phyloP scores from a whole-genome alignment of 768 basidiomycete genomes.

The Macrolepiota dolichaula region DNA sequence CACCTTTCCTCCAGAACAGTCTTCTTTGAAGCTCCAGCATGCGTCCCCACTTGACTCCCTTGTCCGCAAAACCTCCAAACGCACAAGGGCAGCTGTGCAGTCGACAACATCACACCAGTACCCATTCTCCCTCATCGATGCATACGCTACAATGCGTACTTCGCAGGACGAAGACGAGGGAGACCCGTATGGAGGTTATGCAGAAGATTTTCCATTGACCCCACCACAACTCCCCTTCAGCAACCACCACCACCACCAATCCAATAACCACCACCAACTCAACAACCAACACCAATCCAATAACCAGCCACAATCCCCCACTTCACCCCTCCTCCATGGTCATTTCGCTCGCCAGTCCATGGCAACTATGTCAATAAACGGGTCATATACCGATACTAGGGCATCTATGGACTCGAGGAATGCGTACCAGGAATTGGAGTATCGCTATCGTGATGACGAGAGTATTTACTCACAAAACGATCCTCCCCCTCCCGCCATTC shows the following conservation, averaged over 20 bases:
- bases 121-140: slow-evolving; percentile 2
- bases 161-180: slow-evolving; percentile 8
- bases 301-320: slow-evolving; percentile 18
- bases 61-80: slow-evolving; percentile 49
- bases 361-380: slow-evolving; percentile 33
- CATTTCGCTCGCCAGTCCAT: slow-evolving; percentile 40
- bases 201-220: slow-evolving; percentile 9
- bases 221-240: slow-evolving; percentile 4
- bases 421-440: slow-evolving; percentile 27
- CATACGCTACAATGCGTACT: slow-evolving; percentile 9
- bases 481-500: slow-evolving; percentile 25
- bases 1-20: neutral
- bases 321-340: slow-evolving; percentile 47
- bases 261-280: no score
- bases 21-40: slow-evolving; percentile 27
- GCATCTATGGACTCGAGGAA: slow-evolving; percentile 20
- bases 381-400: slow-evolving; percentile 9
- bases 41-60: slow-evolving; percentile 61
- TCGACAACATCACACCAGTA: slow-evolving; percentile 13
- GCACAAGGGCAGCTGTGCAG: slow-evolving; percentile 19
- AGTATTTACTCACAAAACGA: slow-evolving; percentile 38
- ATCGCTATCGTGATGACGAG: slow-evolving; percentile 34
- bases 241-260: no score
- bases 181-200: neutral
- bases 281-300: no score